Base-by-base conservation (phyloP, 805 yeast genomes). In the Saccharomycopsis guyanensis region DNA sequence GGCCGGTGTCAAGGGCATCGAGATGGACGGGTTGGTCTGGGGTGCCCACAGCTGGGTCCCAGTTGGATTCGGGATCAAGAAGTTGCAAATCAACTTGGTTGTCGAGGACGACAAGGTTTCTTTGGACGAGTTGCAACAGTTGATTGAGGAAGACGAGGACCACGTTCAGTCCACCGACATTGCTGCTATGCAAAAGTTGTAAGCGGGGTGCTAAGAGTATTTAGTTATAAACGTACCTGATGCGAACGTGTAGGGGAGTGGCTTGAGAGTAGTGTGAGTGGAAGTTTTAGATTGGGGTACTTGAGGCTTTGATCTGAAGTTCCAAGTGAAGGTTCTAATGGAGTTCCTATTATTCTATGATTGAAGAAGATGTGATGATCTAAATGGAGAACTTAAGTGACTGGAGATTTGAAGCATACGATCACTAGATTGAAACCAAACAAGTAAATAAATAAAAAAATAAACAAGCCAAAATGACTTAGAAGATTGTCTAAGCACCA, bases 31-130 rank as follows among this genome's bases (percentile, higher is more conserved):
- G 81, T 82, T 93, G 66, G 72, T 70, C 57, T 93, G 98, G 98
- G 99, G 99, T 86, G 96, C 89, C 64, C 82, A 75, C 79, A 89
- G 83, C 75, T 88, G 81, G 75, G 76, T 93, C 61, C 93, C 96
- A 66, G 94, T 93, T 64, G 99, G 98, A 72, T 93, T 78, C 83
- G 99, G 99, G 82, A 91, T 93, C 80, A 86, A 86, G 85, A 93
- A 93, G 80, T 82, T 93, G 70, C 98, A 93, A 79, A 86, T 93
- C 73, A 91, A 89, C 89, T 73, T 84, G 74, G 98, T 93, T 67
- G 83, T 93, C 60, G 97, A 93, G 80, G 99, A 93, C 73, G 95
- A 78, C 60, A 82, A 82, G 80, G 96, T 93, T 58, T 86, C 97
- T 56, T 63, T 88, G 62, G 96, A 86, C 59, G 97, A 85, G 47